Evolutionary conservation across 768 basidiomycete species (phyloP).

Genomic region (Rickenella mellea): DNA sequence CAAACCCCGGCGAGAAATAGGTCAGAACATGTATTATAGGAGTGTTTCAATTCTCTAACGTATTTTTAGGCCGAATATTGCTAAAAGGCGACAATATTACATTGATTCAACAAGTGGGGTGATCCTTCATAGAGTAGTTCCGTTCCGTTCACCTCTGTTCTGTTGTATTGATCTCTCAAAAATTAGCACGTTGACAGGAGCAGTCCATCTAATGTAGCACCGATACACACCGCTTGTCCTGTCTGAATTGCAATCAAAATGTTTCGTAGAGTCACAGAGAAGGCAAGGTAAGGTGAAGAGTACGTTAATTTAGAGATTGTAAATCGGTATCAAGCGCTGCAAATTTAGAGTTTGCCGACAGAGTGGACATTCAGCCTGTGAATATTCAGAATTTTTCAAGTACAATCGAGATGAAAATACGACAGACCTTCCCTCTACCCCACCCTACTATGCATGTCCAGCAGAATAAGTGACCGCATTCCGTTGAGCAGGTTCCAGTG

Average conservation of each 20-base stretch:
- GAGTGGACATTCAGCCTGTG: constrained; percentile 75
- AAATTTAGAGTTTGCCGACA: constrained; percentile 72
- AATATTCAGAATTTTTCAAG: constrained; percentile 2
- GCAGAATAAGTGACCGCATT: constrained; percentile 86
- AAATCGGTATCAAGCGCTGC: constrained; percentile 64
- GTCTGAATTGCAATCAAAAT: no score
- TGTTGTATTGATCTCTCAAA: no score
- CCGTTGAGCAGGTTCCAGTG: constrained; percentile 72
- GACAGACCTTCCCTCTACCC: constrained; percentile 74
- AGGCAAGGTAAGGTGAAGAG: no score
- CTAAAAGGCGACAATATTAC: constrained; percentile 98
- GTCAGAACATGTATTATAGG: constrained; percentile 36
- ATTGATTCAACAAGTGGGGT: constrained; percentile 71
- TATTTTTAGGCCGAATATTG: constrained; percentile 72
- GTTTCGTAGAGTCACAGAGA: no score
- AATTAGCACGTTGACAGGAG: no score
- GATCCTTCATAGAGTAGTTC: constrained; percentile 3
- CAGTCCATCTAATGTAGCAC: no score
- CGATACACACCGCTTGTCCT: no score
- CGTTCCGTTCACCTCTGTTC: neutral
- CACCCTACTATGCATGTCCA: constrained; percentile 86
- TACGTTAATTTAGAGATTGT: constrained; percentile 51
- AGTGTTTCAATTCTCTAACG: constrained; percentile 3
- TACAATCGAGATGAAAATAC: neutral
- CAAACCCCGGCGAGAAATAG: constrained; percentile 76